phyloP scores from a whole-genome alignment of 805 yeast genomes.

The Blastobotrys terrestris region DNA sequence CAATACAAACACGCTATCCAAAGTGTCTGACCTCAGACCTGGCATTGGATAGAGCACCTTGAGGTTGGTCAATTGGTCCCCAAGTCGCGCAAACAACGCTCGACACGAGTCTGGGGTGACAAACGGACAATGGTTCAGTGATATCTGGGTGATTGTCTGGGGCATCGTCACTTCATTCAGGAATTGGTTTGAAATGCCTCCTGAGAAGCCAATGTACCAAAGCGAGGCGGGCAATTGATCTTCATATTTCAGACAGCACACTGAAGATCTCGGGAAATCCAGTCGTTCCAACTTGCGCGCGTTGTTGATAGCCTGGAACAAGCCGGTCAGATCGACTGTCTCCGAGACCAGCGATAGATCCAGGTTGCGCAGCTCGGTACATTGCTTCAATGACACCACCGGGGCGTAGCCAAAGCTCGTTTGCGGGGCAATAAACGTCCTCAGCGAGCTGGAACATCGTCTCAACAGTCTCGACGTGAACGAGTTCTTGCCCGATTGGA shows the following conservation, averaged over 20 bases:
- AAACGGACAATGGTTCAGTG: constrained; percentile 83
- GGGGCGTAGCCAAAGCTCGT: constrained; percentile 93
- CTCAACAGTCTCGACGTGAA: constrained; percentile 76
- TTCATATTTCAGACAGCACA: constrained; percentile 45
- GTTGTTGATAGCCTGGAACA: constrained; percentile 66
- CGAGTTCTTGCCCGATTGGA: constrained; percentile 90
- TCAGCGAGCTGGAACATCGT: constrained; percentile 61
- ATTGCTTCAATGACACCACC: constrained; percentile 67
- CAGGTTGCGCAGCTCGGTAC: constrained; percentile 54
- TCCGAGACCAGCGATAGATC: constrained; percentile 87
- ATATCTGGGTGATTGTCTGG: constrained; percentile 56
- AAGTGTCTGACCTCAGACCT: constrained; percentile 54
- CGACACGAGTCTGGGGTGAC: constrained; percentile 61
- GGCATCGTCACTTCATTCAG: constrained; percentile 69
- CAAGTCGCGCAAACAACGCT: constrained; percentile 55
- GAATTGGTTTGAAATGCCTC: constrained; percentile 84
- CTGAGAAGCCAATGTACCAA: constrained; percentile 69
- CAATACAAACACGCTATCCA: constrained; percentile 65
- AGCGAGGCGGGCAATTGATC: constrained; percentile 60
- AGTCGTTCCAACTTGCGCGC: constrained; percentile 61
- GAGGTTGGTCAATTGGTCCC: constrained; percentile 55
- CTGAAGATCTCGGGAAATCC: constrained; percentile 84
- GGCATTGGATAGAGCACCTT: constrained; percentile 88
- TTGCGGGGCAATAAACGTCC: constrained; percentile 82
- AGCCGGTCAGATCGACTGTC: constrained; percentile 73